Percentiles rank a stretch among this genome's conserved stretches.
Evolutionary conservation across 345 rosid genomes (phyloP).

Genomic region (Cardamine occulta): DNA sequence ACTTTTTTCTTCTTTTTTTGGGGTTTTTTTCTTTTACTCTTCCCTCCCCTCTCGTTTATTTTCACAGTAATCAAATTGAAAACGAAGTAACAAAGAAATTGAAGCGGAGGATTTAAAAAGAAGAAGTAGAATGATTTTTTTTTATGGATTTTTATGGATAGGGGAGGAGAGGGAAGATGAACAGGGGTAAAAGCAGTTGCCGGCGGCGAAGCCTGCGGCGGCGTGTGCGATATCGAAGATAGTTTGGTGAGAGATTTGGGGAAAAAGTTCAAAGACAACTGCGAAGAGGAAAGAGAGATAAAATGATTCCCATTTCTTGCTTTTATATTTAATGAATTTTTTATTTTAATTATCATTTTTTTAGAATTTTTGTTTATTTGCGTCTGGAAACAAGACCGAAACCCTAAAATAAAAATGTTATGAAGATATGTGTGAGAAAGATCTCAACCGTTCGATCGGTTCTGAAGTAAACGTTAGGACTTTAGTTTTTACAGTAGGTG

Average conservation of each 20-base stretch:
- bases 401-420: conserved; percentile 3
- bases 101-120: background rate
- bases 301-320: background rate
- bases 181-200: conserved; percentile 45
- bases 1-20: conserved; percentile 25
- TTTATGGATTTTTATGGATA: conserved; percentile 32
- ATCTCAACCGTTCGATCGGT: conserved; percentile 21
- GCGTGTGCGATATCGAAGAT: conserved; percentile 47
- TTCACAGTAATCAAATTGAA: conserved; percentile 30
- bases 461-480: background rate
- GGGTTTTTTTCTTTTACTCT: conserved; percentile 37
- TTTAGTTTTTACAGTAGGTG: background rate
- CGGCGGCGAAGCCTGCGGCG: conserved; percentile 62
- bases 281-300: conserved; percentile 20
- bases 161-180: conserved; percentile 58
- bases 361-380: background rate
- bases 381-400: background rate
- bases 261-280: conserved; percentile 23
- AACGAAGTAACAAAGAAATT: conserved; percentile 28
- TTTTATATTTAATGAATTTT: background rate
- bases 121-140: conserved; percentile 3
- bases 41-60: conserved; percentile 81
- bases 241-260: conserved; percentile 25
- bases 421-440: background rate
- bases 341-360: background rate